phyloP scores from a whole-genome alignment of 257 asterid genomes.

The Ocimum tenuiflorum region DNA sequence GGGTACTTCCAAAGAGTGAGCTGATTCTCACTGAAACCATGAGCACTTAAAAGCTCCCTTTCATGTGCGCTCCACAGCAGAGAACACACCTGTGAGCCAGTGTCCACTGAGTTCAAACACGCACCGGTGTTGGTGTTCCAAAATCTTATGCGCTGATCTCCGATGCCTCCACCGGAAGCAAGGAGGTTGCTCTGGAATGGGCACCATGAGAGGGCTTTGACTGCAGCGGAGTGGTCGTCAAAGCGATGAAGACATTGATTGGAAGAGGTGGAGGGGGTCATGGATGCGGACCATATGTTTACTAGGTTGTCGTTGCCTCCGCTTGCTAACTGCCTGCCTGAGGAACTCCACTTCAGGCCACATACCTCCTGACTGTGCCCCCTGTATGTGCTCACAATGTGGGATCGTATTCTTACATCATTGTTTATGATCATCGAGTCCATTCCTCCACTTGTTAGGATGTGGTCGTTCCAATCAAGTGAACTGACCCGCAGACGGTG shows the following conservation, averaged over 20 bases:
- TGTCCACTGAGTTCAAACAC: constrained; percentile 31
- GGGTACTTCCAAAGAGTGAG: constrained; percentile 55
- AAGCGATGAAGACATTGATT: constrained; percentile 34
- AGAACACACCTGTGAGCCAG: constrained; percentile 45
- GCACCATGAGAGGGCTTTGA: constrained; percentile 48
- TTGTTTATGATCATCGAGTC: constrained; percentile 33
- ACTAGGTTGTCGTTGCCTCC: constrained; percentile 38
- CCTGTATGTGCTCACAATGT: constrained; percentile 22
- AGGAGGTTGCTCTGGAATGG: constrained; percentile 48
- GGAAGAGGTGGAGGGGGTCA: constrained; percentile 1
- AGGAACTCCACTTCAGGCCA: constrained; percentile 32
- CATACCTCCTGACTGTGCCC: constrained; percentile 35
- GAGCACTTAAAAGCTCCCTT: constrained; percentile 38
- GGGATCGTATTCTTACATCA: constrained; percentile 27
- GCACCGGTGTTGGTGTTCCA: constrained; percentile 42
- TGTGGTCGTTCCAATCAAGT: constrained; percentile 39
- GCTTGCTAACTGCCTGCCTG: constrained; percentile 39
- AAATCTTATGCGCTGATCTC: constrained; percentile 34
- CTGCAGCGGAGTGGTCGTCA: constrained; percentile 36
- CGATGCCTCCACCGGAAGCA: constrained; percentile 45
- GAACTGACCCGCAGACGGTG: constrained; percentile 34
- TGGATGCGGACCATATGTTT: constrained; percentile 26
- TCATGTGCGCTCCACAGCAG: constrained; percentile 44
- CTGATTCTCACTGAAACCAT: constrained; percentile 36
- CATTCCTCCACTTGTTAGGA: constrained; percentile 36